A percentile compares a stretch with the other conserved stretches of the same genome.
Conservation (phyloP, 305 asterid genomes). For the Andrographis paniculata region DNA sequence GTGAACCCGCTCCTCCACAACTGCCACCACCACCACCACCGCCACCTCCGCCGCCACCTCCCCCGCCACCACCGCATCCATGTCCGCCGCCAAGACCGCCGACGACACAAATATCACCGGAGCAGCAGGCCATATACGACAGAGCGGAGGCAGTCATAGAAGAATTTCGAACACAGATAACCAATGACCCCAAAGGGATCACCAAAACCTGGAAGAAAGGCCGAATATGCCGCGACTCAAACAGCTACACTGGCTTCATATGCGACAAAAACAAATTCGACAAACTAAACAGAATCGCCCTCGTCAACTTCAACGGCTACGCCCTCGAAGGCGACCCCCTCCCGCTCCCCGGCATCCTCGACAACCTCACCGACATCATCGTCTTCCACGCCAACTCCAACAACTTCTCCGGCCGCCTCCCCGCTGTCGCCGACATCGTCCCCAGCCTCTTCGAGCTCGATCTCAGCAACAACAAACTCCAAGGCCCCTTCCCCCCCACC, state of each 20-base stretch:
- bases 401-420: not conserved
- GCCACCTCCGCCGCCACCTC: not conserved
- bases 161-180: not conserved
- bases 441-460: not conserved
- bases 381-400: slow-evolving; percentile 4
- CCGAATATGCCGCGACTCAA: not conserved
- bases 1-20: not conserved
- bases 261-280: not conserved
- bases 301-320: not conserved
- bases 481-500: not conserved
- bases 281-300: not conserved
- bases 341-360: not conserved
- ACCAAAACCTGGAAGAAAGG: not conserved
- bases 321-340: not conserved
- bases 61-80: not conserved
- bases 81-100: not conserved
- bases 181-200: not conserved
- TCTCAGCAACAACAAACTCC: not conserved
- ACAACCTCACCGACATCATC: not conserved
- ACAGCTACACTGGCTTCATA: not conserved
- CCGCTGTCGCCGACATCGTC: not conserved
- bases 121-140: not conserved
- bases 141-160: not conserved
- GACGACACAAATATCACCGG: not conserved
- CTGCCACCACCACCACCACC: not conserved